phyloP scores from a whole-genome alignment of 805 yeast genomes.

The Nakazawaea wickerhamii region DNA sequence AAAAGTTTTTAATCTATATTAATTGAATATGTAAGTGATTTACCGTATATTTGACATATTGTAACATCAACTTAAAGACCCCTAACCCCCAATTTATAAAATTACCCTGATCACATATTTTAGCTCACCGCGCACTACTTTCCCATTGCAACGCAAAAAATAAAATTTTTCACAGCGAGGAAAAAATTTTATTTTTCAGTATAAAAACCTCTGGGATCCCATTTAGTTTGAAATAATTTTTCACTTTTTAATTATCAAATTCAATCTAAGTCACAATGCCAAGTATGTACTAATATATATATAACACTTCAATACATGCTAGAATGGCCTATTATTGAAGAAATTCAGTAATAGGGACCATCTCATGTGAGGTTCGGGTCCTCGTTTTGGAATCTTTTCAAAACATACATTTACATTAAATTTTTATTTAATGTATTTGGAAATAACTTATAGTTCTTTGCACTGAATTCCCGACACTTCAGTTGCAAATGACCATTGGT shows the following conservation, averaged over 20 bases:
- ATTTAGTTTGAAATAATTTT: neutral
- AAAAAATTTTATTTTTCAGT: neutral
- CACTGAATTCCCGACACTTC: conserved; percentile 89
- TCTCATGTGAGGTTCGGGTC: conserved; percentile 62
- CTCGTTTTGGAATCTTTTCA: conserved; percentile 38
- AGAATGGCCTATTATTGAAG: conserved; percentile 3
- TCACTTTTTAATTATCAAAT: conserved; percentile 4
- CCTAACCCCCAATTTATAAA: too few species aligned
- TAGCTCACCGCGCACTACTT: conserved; percentile 1
- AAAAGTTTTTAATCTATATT: too few species aligned
- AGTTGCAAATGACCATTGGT: conserved; percentile 35
- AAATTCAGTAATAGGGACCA: conserved; percentile 1
- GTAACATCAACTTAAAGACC: neutral
- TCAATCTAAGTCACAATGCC: conserved; percentile 46
- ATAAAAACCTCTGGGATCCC: neutral
- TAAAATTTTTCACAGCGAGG: neutral
- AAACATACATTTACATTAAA: too few species aligned
- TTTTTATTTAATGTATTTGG: too few species aligned
- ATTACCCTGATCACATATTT: neutral
- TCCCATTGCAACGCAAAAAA: neutral
- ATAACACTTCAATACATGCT: conserved; percentile 1
- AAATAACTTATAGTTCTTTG: conserved; percentile 30
- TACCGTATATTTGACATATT: neutral
- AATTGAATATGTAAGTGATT: neutral
- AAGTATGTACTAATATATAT: conserved; percentile 40